Conservation (phyloP, 129 eudicot genomes). For the Mikania micrantha region DNA sequence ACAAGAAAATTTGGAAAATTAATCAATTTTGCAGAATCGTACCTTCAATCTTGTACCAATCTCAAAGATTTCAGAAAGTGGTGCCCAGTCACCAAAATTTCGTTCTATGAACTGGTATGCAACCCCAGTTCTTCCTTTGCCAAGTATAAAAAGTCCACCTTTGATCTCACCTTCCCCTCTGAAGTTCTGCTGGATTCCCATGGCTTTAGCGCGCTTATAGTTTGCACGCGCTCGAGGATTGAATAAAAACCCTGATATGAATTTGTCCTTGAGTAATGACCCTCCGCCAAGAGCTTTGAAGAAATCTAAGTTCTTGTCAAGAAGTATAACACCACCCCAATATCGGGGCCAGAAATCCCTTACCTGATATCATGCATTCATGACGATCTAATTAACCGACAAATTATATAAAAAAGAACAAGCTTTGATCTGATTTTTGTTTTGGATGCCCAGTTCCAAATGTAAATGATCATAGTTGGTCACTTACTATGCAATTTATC, state of each 20-base stretch:
- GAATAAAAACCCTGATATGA: constrained; percentile 73
- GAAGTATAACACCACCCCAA: constrained; percentile 78
- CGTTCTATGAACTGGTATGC: constrained; percentile 83
- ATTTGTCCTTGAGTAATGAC: constrained; percentile 65
- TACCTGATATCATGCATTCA: constrained; percentile 37
- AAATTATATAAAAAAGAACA: neutral
- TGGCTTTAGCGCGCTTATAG: constrained; percentile 69
- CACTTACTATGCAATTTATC: neutral
- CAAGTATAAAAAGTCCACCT: constrained; percentile 75
- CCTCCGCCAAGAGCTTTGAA: constrained; percentile 88
- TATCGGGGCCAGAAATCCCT: constrained; percentile 85
- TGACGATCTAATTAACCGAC: neutral
- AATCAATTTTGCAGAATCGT: constrained; percentile 1
- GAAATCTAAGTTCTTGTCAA: constrained; percentile 63
- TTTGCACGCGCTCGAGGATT: constrained; percentile 80
- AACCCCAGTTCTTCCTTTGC: constrained; percentile 67
- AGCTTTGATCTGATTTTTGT: neutral
- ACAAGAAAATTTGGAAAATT: neutral
- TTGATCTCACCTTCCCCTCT: constrained; percentile 90
- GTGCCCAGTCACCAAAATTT: constrained; percentile 91
- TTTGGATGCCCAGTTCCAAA: neutral
- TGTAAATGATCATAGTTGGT: neutral
- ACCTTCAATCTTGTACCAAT: constrained; percentile 64
- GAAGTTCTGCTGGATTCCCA: constrained; percentile 54
- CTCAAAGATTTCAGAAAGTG: constrained; percentile 62